Base-by-base conservation (phyloP, 441 rosid genomes). In the Pelargonium fulgidum region DNA sequence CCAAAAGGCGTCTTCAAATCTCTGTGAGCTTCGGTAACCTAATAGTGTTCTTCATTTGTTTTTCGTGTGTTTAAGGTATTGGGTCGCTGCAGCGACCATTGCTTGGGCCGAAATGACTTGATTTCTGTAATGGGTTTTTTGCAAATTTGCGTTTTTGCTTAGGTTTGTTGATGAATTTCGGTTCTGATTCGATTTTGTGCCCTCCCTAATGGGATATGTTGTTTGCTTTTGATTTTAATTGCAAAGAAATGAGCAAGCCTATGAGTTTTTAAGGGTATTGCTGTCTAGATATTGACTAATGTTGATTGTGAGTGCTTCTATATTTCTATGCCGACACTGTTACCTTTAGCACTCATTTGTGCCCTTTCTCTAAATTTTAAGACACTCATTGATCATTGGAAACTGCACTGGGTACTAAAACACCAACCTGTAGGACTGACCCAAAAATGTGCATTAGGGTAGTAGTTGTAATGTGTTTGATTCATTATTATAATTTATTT, bases 1-100 rank as follows among this genome's bases (percentile, higher is more conserved):
- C 93, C 0, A 78, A 75, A 74, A 75, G 66, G 47, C 89, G 79
- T 70, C 85, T 82, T 47, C 82, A 71, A 44, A 64, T 64, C 62
- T 66, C 72, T 71, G 86, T 79, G 73, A 81, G 78, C 72, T 74
- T 42, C 42, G 10, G 41, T 41, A 17, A 17, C 42, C 12, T 39
- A 20, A 11, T 26, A 17, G n/a, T 47, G 6, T 16, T 63, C 17
- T 63, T 29, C n/a, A 3, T 59, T 59, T 5, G 11, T 59, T 59
- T 59, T 22, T 29, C 7, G 3, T 20, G 5, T 59, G 42, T 59
- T 59, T 1, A 29, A 59, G 64, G 64, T 59, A 59, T 22, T 59
- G 64, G 64, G 64, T 59, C 26, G 5, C n/a, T 8, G 33, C 10
- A 13, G 64, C 33, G 4, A 1, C 36, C 64, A 59, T 22, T 59